Evolutionary conservation across 371 early-diverging fungal genomes (phyloP), one percentile per base, ranked within the genome.

Genomic region (Mucor velutinosus): DNA sequence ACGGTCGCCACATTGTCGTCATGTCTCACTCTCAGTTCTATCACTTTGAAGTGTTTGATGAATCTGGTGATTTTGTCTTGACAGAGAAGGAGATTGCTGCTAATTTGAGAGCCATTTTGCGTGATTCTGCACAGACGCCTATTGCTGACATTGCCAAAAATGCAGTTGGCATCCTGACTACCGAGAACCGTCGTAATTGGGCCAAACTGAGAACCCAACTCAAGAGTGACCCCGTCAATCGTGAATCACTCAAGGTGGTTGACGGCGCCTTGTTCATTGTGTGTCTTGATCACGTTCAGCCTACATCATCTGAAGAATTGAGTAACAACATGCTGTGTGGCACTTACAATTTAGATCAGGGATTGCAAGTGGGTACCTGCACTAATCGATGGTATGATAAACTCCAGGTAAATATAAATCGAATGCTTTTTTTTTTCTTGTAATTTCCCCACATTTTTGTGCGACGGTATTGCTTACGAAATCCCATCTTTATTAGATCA

Each of bases 211-310:
- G 86, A 32, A 57, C 61, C 7, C 75, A 70, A 29, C 66, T 85
- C 49, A 67, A 75, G 7, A 41, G 73, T 4, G 77, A 83, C 60
- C 58, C 76, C 0, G 71, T 69, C n/a, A 94, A 95, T 70, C 70
- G 69, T 32, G 82, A 79, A 14, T 85, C 87, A 12, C 76, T 94
- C 6, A 76, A 80, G 14, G 80, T 80, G 4, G 85, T 93, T n/a
- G 91, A 93, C 58, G 73, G 86, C 0, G 87, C 96, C 12, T 79
- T 95, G 67, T 95, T 96, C 74, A 84, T 86, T 27, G 90, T 96
- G 3, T 91, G 91, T 63, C 78, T 96, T 45, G 96, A 95, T 77
- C 89, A 90, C 66, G 81, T 81, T 15, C 60, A 78, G 6, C 86
- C 86, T 5, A 47, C 64, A 29, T 70, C 70, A 30, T 73, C 71